Evolutionary conservation across 2,329 filamentous ascomycete genomes (phyloP).

Genomic region (Cercospora beticola): DNA sequence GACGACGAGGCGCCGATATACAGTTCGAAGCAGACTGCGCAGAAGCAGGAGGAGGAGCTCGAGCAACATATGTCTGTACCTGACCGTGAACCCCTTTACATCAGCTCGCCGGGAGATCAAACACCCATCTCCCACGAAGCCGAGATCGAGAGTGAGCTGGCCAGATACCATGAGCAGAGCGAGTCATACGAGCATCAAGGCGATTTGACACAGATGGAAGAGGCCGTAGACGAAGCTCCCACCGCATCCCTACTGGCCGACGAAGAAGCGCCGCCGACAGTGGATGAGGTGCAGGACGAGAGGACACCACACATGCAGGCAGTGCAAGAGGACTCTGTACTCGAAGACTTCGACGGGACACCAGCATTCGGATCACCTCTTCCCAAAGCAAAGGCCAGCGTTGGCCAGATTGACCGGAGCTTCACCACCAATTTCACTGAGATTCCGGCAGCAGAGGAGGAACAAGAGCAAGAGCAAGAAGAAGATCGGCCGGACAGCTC

Average conservation of each 20-base stretch:
- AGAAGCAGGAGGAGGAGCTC: conserved; percentile 28
- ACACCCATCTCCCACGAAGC: conserved; percentile 16
- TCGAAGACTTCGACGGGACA: conserved; percentile 23
- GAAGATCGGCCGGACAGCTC: conserved; percentile 19
- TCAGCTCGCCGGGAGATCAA: conserved; percentile 19
- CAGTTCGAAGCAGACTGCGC: conserved; percentile 23
- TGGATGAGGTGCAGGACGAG: conserved; percentile 14
- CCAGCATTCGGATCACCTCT: conserved; percentile 19
- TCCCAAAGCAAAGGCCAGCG: conserved; percentile 19
- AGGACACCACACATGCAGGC: conserved; percentile 14
- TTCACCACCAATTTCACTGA: conserved; percentile 39
- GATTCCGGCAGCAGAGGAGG: conserved; percentile 15
- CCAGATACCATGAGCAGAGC: conserved; percentile 10
- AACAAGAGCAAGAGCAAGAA: conserved; percentile 16
- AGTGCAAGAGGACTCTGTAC: conserved; percentile 17
- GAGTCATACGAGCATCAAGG: conserved; percentile 49
- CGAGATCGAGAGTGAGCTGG: conserved; percentile 18
- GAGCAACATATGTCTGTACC: conserved; percentile 25
- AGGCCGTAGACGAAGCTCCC: conserved; percentile 47
- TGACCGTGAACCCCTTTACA: conserved; percentile 13
- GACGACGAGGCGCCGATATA: conserved; percentile 32
- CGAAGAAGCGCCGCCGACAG: conserved; percentile 37
- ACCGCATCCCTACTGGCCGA: conserved; percentile 45
- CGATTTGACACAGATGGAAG: conserved; percentile 46
- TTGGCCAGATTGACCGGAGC: conserved; percentile 31